Conservation (phyloP, 2,329 filamentous ascomycete genomes). For the Colletotrichum nymphaeae region DNA sequence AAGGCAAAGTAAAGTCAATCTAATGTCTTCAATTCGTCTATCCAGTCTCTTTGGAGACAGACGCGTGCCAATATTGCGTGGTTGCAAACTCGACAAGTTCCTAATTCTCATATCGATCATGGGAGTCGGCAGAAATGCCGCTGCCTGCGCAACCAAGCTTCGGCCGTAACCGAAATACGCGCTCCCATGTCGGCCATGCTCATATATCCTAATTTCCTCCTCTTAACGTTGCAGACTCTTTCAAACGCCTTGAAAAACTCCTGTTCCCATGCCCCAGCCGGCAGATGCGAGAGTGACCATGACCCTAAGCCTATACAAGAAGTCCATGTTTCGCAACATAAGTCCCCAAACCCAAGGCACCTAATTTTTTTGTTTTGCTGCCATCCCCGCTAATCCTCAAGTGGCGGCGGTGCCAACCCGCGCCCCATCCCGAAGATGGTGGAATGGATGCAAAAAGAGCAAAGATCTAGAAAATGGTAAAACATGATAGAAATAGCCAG, state of each 20-base stretch:
- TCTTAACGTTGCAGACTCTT: constrained; percentile 18
- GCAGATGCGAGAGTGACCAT: constrained; percentile 20
- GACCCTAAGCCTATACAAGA: constrained; percentile 5
- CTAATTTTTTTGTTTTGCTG: neutral
- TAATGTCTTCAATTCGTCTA: neutral
- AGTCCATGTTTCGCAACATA: neutral
- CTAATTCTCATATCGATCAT: constrained; percentile 7
- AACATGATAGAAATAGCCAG: neutral
- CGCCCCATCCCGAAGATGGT: neutral
- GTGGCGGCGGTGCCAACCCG: constrained; percentile 10
- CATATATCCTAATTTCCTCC: constrained; percentile 14
- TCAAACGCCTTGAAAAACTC: constrained; percentile 22
- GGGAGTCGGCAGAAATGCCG: neutral
- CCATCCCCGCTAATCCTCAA: neutral
- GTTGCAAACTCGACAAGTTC: neutral
- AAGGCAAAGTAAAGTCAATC: neutral
- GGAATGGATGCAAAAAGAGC: constrained; percentile 3
- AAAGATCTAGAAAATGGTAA: neutral
- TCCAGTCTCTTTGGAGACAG: neutral
- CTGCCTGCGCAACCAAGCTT: neutral
- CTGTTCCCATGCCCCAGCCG: constrained; percentile 18
- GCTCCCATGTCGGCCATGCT: constrained; percentile 8
- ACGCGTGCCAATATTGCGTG: neutral
- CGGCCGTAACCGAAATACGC: constrained; percentile 18
- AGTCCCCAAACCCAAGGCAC: neutral